Evolutionary conservation across 306 rosid genomes (phyloP), one percentile per base, ranked within the genome.

Genomic region (Psophocarpus tetragonolobus): DNA sequence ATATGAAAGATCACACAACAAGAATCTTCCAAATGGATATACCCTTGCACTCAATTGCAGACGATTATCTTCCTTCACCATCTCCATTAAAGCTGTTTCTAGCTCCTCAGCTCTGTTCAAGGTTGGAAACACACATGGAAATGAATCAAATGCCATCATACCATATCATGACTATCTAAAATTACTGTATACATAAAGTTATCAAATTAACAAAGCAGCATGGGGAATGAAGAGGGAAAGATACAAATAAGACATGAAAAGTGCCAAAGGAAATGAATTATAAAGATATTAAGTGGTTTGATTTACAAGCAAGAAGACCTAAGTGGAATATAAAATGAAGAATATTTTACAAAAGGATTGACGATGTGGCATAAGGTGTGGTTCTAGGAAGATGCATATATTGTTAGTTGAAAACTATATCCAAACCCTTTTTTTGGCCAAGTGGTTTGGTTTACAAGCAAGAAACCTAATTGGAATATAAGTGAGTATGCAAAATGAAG

Each of bases 71-170:
- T 82, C 85, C 85, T 83, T 68, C 81, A 92, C 97, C 90, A 89
- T 89, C 86, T 95, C 98, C 97, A 91, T 82, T 8, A 92, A 86
- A 76, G 97, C 97, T 53, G 97, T 95, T 90, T 95, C 97, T 68
- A 95, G 88, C 87, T 92, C 99, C 83, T 95, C 97, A 21, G 99
- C 88, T 84, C 99, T 95, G 87, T 69, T 73, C 86, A 86, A 62
- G 39, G 57, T 84, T 15, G 71, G 17, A 63, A 77, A 78, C 58
- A 69, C 58, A 35, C 67, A 80, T 42, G 81, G 45, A 80, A 35
- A 78, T 78, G 77, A 62, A 66, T 42, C 61, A n/a, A 73, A 57
- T 72, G 4, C 72, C 64, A 68, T 62, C 50, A 15, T 17, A 64
- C 68, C 84, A 14, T 45, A 82, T 68, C 66, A 32, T 47, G 35